phyloP scores from a whole-genome alignment of 2,329 filamentous ascomycete genomes.

The Beauveria australis region DNA sequence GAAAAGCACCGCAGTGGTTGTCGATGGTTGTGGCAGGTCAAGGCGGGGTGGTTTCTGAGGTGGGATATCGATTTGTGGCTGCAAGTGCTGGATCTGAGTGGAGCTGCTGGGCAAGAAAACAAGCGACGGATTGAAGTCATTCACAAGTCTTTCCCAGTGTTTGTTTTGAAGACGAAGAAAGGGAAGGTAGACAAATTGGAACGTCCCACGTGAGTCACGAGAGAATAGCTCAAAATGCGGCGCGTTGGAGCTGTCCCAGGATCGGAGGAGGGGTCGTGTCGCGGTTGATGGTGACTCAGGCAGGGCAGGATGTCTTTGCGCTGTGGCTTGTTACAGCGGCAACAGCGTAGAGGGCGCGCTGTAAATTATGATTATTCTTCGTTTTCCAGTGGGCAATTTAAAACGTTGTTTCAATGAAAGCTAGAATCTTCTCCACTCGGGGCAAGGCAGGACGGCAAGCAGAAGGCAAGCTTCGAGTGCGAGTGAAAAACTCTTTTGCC shows the following conservation, averaged over 20 bases:
- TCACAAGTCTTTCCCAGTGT: neutral
- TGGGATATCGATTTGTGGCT: conserved; percentile 3
- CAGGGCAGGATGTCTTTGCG: no score
- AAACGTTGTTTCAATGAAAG: neutral
- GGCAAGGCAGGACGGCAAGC: neutral
- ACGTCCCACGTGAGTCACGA: conserved; percentile 5
- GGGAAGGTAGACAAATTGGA: neutral
- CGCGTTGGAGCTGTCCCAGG: neutral
- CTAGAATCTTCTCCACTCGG: neutral
- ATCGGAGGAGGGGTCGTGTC: conserved; percentile 5
- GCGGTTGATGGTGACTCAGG: conserved; percentile 5
- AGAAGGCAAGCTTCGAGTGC: neutral
- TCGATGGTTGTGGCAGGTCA: neutral
- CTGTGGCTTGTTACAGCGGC: no score
- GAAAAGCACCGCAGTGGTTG: conserved; percentile 20
- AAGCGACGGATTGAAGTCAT: conserved; percentile 5
- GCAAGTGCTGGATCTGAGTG: conserved; percentile 1
- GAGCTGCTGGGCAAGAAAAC: neutral
- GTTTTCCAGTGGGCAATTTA: no score
- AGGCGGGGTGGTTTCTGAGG: conserved; percentile 8
- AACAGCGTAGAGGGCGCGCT: neutral
- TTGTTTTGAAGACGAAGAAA: neutral
- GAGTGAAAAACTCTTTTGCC: no score
- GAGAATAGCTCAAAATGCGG: neutral
- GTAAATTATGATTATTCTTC: neutral